These are phyloP conservation scores for Fragaria ananassa DNA, from an alignment of 306 rosid species.

Conservation along the genomic window DNA sequence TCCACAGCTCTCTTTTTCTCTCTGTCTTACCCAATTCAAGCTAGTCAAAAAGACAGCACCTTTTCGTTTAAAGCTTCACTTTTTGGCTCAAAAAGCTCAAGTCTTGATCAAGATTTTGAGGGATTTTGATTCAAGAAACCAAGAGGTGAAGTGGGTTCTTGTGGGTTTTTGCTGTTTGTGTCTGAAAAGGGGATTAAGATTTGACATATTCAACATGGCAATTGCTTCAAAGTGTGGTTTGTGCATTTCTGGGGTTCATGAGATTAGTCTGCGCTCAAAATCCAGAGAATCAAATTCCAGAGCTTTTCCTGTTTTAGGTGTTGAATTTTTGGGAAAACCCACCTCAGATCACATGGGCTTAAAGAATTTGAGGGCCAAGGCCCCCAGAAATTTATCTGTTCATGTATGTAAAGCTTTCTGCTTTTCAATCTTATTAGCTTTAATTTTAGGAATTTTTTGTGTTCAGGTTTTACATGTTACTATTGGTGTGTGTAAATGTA, in stretches of 20 bases:
- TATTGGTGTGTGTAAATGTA: neutral
- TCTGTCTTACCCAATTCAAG: neutral
- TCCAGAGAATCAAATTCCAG: slow-evolving; percentile 32
- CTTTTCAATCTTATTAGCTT: neutral
- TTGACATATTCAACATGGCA: slow-evolving; percentile 28
- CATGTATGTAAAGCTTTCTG: slow-evolving; percentile 35
- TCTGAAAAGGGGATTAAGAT: neutral
- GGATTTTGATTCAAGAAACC: slow-evolving; percentile 2
- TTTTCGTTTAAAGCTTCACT: slow-evolving; percentile 12
- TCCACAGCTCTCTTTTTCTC: neutral
- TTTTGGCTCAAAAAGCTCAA: slow-evolving; percentile 14
- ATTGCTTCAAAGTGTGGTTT: slow-evolving; percentile 40
- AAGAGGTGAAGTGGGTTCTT: slow-evolving; percentile 9
- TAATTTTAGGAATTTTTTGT: neutral
- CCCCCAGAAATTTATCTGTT: slow-evolving; percentile 28
- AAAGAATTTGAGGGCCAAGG: slow-evolving; percentile 28
- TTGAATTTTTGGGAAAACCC: slow-evolving; percentile 45
- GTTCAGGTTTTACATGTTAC: neutral
- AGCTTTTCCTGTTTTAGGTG: slow-evolving; percentile 25
- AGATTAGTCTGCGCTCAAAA: slow-evolving; percentile 31
- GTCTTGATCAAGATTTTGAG: neutral
- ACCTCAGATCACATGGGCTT: slow-evolving; percentile 35
- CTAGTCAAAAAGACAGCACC: slow-evolving; percentile 4
- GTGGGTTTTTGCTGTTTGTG: slow-evolving; percentile 23
- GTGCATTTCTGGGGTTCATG: slow-evolving; percentile 40